Conservation (phyloP, 345 rosid species). For the Lumnitzera littorea region DNA sequence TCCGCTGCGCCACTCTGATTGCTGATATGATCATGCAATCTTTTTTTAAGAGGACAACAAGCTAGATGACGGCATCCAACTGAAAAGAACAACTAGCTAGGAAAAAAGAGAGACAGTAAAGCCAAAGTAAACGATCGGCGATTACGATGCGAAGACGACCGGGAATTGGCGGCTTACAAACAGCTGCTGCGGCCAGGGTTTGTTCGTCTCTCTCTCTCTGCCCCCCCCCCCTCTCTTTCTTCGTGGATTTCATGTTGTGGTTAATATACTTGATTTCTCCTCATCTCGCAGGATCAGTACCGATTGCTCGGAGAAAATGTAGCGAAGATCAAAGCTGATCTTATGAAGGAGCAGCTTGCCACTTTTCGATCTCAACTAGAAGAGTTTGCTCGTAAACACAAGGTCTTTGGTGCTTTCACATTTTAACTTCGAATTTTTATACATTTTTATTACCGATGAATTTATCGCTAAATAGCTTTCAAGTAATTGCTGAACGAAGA, state of each 20-base stretch:
- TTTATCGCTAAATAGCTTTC: no score
- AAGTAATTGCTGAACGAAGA: no score
- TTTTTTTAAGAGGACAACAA: no score
- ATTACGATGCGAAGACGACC: slow-evolving; percentile 68
- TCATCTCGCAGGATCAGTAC: slow-evolving; percentile 54
- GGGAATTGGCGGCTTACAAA: slow-evolving; percentile 84
- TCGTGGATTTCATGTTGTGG: not conserved
- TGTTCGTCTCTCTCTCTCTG: slow-evolving; percentile 2
- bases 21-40: no score
- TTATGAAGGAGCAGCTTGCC: slow-evolving; percentile 94
- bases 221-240: not conserved
- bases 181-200: slow-evolving; percentile 77
- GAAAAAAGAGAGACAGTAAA: not conserved
- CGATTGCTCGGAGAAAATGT: slow-evolving; percentile 84
- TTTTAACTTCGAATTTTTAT: not conserved
- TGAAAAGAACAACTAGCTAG: no score
- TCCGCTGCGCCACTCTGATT: slow-evolving; percentile 78
- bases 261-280: not conserved
- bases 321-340: slow-evolving; percentile 76
- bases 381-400: slow-evolving; percentile 90
- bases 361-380: slow-evolving; percentile 83
- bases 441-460: no score
- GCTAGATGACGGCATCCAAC: no score
- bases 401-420: slow-evolving; percentile 31
- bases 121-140: not conserved